Base-by-base conservation (phyloP, 805 yeast genomes). In the Saccharomyces paradoxus region DNA sequence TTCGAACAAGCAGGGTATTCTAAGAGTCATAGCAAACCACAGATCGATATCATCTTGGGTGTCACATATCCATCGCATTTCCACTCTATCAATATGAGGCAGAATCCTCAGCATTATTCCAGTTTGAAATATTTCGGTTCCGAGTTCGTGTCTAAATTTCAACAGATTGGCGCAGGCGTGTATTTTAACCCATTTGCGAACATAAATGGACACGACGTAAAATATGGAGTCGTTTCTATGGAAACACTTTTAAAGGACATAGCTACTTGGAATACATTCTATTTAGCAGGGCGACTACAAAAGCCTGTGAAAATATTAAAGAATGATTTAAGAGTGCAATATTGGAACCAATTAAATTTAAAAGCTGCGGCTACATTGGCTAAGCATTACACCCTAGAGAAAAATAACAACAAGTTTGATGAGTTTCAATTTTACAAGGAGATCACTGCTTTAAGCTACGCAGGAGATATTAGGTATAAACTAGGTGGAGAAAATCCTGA, bases 401-500 rank as follows among this genome's bases (percentile, higher is more conserved):
- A 71, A 32, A 66, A 71, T n/a, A 58, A 67, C 46, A 69, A 67
- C 13, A 53, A 65, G 46, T 80, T 87, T 61, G 76, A 80, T 50
- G 89, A 84, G 58, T 68, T 71, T n/a, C 81, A 84, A 41, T 78
- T 94, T 37, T 94, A 84, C 72, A 81, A 80, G 63, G 83, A 82
- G 58, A 86, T 94, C 49, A 85, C 97, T 0, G 80, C 82, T 13
- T 71, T 94, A 17, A 88, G 96, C 22, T 94, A 94, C 66, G 72
- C 83, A 68, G 99, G 99, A 21, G 99, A 94, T 68, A 85, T 90
- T 29, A 80, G 99, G 61, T 84, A 89, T 80, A 74, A 77, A 47
- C 74, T 91, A 29, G 88, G 89, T 9, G 98, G 97, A 1, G 99
- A 94, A 69, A 88, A 94, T 67, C 97, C 97, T 4, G 77, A 84